phyloP scores from a whole-genome alignment of 169 alveolate species.

The Eimeria zaria region DNA sequence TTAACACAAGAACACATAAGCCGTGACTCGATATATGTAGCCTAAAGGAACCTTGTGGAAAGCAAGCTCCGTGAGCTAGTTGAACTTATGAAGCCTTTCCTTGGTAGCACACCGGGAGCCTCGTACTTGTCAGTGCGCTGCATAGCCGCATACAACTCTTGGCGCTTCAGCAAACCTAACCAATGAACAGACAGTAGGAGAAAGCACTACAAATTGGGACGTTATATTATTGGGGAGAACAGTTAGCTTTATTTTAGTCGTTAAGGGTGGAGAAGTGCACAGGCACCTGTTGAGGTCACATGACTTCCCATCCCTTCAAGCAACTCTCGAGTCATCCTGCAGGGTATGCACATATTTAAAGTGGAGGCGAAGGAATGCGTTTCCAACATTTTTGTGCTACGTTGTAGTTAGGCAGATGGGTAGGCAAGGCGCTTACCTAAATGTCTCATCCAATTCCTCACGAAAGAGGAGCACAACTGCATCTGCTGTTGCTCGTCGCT shows the following conservation, averaged over 20 bases:
- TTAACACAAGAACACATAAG: not conserved
- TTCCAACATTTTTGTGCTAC: not conserved
- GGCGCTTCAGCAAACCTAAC: conserved; percentile 35
- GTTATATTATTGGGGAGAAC: too few species aligned
- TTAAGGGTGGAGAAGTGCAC: not conserved
- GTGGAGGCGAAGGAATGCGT: not conserved
- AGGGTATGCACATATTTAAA: not conserved
- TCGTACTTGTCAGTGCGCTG: conserved; percentile 65
- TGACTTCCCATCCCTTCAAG: conserved; percentile 43
- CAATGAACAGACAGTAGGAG: not conserved
- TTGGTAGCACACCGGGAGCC: not conserved
- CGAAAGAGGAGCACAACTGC: conserved; percentile 77
- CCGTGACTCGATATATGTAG: not conserved
- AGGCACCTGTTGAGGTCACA: conserved; percentile 47
- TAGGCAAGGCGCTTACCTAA: conserved; percentile 23
- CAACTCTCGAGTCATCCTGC: conserved; percentile 64
- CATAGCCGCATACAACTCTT: conserved; percentile 50
- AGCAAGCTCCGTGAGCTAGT: not conserved
- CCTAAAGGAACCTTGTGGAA: not conserved
- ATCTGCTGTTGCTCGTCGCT: conserved; percentile 62
- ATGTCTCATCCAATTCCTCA: conserved; percentile 81
- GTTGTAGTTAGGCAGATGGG: not conserved
- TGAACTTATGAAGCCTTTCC: not conserved
- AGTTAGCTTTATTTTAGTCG: not conserved
- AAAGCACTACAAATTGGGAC: too few species aligned